Conservation (phyloP, 2,329 filamentous ascomycete species). For the Drechmeria coniospora region DNA sequence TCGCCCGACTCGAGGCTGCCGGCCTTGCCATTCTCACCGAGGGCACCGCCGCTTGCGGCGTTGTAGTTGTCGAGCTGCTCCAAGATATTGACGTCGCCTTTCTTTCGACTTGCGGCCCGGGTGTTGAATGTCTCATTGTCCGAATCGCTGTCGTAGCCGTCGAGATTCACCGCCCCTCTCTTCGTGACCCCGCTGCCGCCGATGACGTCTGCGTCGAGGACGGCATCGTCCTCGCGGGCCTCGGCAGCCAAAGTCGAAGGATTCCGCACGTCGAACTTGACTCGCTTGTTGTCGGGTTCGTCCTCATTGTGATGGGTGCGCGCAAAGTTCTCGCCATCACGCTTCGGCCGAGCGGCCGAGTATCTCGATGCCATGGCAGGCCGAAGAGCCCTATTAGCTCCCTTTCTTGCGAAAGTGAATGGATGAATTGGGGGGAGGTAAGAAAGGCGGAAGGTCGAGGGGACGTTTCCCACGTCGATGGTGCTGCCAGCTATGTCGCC, state of each 20-base stretch:
- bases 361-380: constrained; percentile 9
- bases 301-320: constrained; percentile 52
- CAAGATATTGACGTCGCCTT: constrained; percentile 31
- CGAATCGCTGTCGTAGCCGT: constrained; percentile 93
- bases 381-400: not conserved
- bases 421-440: no score
- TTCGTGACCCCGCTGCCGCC: constrained; percentile 66
- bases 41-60: constrained; percentile 24
- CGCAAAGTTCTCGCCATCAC: constrained; percentile 66
- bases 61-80: constrained; percentile 41
- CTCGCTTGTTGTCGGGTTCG: constrained; percentile 48
- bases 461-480: no score
- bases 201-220: constrained; percentile 86
- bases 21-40: no score
- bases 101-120: constrained; percentile 46
- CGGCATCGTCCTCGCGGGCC: constrained; percentile 51
- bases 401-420: no score
- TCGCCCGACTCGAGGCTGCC: no score
- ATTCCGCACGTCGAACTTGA: constrained; percentile 88
- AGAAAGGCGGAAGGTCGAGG: no score
- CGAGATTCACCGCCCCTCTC: constrained; percentile 86
- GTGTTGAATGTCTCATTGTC: constrained; percentile 77
- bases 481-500: no score
- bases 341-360: constrained; percentile 54
- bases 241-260: constrained; percentile 82